A percentile compares a stretch with the other conserved stretches of the same genome.
phyloP scores from a whole-genome alignment of 495 filamentous ascomycete species.

The Parathielavia appendiculata region DNA sequence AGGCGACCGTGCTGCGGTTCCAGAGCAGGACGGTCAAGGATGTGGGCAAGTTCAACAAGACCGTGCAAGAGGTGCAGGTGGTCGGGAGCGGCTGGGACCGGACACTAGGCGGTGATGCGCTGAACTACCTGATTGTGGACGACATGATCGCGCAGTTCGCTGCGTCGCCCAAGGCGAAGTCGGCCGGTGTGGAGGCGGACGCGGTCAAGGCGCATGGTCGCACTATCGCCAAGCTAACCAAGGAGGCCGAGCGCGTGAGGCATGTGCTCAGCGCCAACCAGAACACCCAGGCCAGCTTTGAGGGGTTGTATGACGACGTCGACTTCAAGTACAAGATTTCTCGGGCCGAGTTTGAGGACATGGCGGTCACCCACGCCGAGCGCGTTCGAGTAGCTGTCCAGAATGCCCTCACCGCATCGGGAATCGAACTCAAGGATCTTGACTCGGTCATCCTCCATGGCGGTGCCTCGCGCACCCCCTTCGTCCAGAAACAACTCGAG shows the following conservation, averaged over 20 bases:
- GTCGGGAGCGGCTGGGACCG: slow-evolving; percentile 84
- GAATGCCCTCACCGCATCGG: slow-evolving; percentile 67
- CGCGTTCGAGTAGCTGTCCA: slow-evolving; percentile 66
- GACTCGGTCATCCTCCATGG: slow-evolving; percentile 92
- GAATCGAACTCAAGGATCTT: slow-evolving; percentile 67
- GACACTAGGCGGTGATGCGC: slow-evolving; percentile 80
- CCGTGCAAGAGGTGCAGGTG: slow-evolving; percentile 85
- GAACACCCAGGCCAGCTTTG: slow-evolving; percentile 73
- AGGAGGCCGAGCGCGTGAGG: slow-evolving; percentile 80
- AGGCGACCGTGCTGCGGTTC: slow-evolving; percentile 87
- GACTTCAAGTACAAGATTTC: slow-evolving; percentile 89
- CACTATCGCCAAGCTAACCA: slow-evolving; percentile 79
- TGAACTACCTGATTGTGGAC: slow-evolving; percentile 82
- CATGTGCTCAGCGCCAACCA: slow-evolving; percentile 92
- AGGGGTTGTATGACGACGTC: slow-evolving; percentile 82
- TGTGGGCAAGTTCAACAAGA: slow-evolving; percentile 91
- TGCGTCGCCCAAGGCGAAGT: slow-evolving; percentile 64
- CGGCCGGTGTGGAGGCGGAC: slow-evolving; percentile 52
- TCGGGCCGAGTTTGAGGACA: slow-evolving; percentile 75
- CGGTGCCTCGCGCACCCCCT: slow-evolving; percentile 84
- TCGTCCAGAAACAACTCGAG: slow-evolving; percentile 88
- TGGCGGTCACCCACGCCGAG: slow-evolving; percentile 62
- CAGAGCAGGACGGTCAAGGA: slow-evolving; percentile 88
- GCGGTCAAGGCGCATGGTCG: slow-evolving; percentile 70
- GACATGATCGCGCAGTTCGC: slow-evolving; percentile 80